phyloP scores from a whole-genome alignment of 495 filamentous ascomycete species.

The Aspergillus sclerotioniger region DNA sequence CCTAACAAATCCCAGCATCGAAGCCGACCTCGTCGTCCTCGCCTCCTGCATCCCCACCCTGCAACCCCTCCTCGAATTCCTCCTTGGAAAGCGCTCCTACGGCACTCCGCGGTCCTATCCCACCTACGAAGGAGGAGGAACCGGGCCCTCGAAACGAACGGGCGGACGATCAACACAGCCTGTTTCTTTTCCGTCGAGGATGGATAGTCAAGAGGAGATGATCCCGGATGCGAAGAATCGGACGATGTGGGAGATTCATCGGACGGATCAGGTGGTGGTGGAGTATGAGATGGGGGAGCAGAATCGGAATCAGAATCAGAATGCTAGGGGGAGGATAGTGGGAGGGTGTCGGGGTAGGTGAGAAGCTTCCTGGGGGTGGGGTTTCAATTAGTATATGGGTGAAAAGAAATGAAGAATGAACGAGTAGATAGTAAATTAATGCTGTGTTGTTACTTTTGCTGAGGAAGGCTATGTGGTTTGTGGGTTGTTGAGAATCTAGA shows the following conservation, averaged over 20 bases:
- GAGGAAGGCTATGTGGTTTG: no score
- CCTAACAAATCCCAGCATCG: slow-evolving; percentile 29
- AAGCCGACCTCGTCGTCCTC: slow-evolving; percentile 46
- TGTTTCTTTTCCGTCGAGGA: not conserved
- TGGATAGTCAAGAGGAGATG: slow-evolving; percentile 16
- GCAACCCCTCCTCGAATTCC: slow-evolving; percentile 37
- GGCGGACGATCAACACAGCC: slow-evolving; percentile 11
- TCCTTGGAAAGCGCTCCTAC: slow-evolving; percentile 20
- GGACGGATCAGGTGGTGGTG: slow-evolving; percentile 16
- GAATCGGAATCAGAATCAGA: no score
- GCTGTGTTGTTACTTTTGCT: no score
- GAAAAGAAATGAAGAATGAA: no score
- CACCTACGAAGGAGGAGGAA: not conserved
- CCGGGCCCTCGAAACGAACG: slow-evolving; percentile 1
- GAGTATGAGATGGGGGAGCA: slow-evolving; percentile 12
- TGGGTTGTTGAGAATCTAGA: no score
- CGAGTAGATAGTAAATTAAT: no score
- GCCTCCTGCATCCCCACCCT: slow-evolving; percentile 51
- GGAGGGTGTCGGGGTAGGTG: no score
- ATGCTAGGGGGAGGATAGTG: no score
- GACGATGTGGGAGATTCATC: not conserved
- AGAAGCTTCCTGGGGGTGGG: no score
- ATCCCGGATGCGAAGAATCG: slow-evolving; percentile 3
- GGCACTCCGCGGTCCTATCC: not conserved
- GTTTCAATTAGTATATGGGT: no score